Base-by-base conservation (phyloP, 2,329 filamentous ascomycete genomes). In the Podosphaera aphanis region DNA sequence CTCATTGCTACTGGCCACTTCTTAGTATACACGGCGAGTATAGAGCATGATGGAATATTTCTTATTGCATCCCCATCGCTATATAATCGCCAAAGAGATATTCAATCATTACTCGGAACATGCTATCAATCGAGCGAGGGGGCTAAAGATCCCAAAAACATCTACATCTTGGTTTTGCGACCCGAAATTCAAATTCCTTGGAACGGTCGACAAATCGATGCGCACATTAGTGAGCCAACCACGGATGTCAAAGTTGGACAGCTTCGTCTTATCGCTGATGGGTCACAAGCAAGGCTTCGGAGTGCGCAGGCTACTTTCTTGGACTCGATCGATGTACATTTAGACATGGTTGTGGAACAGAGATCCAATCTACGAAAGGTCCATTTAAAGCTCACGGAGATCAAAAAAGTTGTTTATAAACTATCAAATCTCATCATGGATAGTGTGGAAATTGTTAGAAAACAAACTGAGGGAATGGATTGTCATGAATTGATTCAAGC, bases 341-440 rank as follows among this genome's bases (percentile, higher is more conserved):
- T 98, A 27, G 85, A 92, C 56, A 78, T 93, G 46, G 70, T 93
- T 8, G 80, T 93, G 46, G 90, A 95, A 60, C 83, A 93, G 56
- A 74, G 90, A 52, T 92, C 90, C 18, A 95, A 94, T 58, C 70
- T 98, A 35, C 81, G 83, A 51, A 83, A 92, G 54, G 90, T 98
- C 53, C 92, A 95, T 58, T 67, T 78, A 44, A 82, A 92, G 59
- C 66, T 98, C 51, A 88, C 84, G 55, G 92, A 93, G 60, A 93
- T 94, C 55, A 86, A 92, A 56, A 85, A 86, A 60, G 92, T 92
- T 2, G 84, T 88, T 2, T 95, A 92, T 67, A 93, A 93, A 62
- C 70, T 98, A 38, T 93, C 85, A 44, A 95, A 94, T 63, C 84
- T 85, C 5, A 95, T 98, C 62, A 94, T 98, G 84, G 88, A 95